Base-by-base conservation (phyloP, 2,329 filamentous ascomycete species). In the Ceratocystis ficicola region DNA sequence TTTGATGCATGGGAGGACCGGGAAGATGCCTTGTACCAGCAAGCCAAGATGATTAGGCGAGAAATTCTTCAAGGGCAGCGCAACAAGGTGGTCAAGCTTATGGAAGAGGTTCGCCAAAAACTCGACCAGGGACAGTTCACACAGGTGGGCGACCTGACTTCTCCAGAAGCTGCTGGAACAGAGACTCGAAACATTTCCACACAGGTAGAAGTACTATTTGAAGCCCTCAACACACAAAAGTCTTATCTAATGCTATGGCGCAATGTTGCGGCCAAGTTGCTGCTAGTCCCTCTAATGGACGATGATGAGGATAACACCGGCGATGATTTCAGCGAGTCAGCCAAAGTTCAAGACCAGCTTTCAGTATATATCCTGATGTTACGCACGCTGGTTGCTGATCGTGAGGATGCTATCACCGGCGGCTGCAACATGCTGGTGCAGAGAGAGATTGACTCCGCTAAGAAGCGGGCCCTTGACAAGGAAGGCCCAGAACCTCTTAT, bases 261-360 rank as follows among this genome's bases (percentile, higher is more conserved):
- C 52, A 28, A 28, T 4, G 28, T 12, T 30, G 52, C 30, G n/a
- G 52, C 17, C 52, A 57, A 57, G 7, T 28, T 57, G 28, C 22
- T 57, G 15, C 25, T 57, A 25, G 22, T 85, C 68, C 85, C 89
- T 0, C 79, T 97, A 1, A 84, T 97, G 20, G 94, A 97, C 70
- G 86, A 94, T 71, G 90, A 95, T 50, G 84, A 81, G 8, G 90
- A 95, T 67, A 82, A 85, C 1, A 93, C 90, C 10, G 94, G 94
- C 28, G 87, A 96, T 67, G 94, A 97, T 73, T 94, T 96, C 69
- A 88, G 90, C 70, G 84, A 89, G 41, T 95, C 93, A 0, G 90
- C 91, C 0, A 89, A 89, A 73, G 82, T 87, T 59, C 93, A 97
- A 75, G 93, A 96, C 68, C 86, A 95, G 72, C 83, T 96, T 52